Evolutionary conservation across 2,329 filamentous ascomycete genomes (phyloP).

Genomic region (Nothophoma quercina): DNA sequence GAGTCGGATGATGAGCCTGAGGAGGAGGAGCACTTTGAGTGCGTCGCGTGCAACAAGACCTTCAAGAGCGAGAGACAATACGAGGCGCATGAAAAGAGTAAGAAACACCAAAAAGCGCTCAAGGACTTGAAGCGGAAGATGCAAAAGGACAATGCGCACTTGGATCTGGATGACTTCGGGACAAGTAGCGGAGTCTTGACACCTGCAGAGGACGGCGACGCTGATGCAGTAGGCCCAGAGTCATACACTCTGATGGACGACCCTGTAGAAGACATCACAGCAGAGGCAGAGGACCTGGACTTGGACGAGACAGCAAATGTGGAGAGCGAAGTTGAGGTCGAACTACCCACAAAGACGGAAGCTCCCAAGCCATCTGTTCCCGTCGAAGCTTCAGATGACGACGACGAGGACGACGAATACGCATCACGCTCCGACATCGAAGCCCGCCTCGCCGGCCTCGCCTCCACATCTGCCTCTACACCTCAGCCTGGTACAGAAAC

Average conservation of each 20-base stretch:
- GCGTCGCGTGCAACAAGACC: slow-evolving; percentile 68
- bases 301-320: slow-evolving; percentile 20
- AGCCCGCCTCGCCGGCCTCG: slow-evolving; percentile 38
- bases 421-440: slow-evolving; percentile 48
- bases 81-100: slow-evolving; percentile 92
- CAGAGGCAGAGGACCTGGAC: slow-evolving; percentile 24
- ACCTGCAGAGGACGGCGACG: slow-evolving; percentile 41
- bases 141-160: slow-evolving; percentile 75
- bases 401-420: slow-evolving; percentile 47
- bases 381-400: slow-evolving; percentile 22
- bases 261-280: slow-evolving; percentile 25
- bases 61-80: slow-evolving; percentile 94
- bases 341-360: too few relatives aligned
- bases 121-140: slow-evolving; percentile 82
- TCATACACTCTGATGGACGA: slow-evolving; percentile 36
- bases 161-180: slow-evolving; percentile 56
- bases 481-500: slow-evolving; percentile 5
- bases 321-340: slow-evolving; percentile 37
- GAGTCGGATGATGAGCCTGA: slow-evolving; percentile 62
- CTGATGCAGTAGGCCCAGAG: slow-evolving; percentile 13
- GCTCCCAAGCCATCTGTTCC: neutral
- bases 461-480: slow-evolving; percentile 10
- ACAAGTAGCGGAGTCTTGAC: slow-evolving; percentile 43
- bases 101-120: slow-evolving; percentile 90
- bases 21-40: slow-evolving; percentile 65